Base-by-base conservation (phyloP, 75 land plant species). In the Pseudotsuga menziesii region DNA sequence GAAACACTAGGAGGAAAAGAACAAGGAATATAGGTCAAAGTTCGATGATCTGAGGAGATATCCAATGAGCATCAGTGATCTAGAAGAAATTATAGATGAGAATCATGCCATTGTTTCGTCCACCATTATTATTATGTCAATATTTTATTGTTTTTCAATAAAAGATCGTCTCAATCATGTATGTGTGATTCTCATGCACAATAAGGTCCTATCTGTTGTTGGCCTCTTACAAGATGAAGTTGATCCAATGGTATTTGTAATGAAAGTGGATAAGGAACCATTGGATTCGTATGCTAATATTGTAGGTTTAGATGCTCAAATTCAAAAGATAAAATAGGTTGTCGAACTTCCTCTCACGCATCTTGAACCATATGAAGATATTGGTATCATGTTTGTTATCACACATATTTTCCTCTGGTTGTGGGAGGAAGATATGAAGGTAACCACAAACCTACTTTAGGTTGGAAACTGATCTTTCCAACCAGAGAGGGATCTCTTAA, bases 251-350 rank as follows among this genome's bases (percentile, higher is more conserved):
- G 94, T 92, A 54, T 92, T 92, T 25, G 92, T 92, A 22, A 94
- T 94, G 97, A 94, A 94, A 74, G 97, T 92, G 9, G 97, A 94
- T 78, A 94, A 94, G 78, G 97, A 89, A 69, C 97, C 97, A 19
- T 78, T 94, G 62, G 97, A 94, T 69, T 94, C 97, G 0, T 94
- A 94, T 84, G 97, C 95, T 58, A 92, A 94, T 61, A 94, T 94
- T 55, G 97, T 94, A 80, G 97, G 97, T 17, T 82, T 94, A 57
- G 97, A 94, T 83, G 92, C 94, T 12, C 96, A 93, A 76, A 91
- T 93, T 55, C 94, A 92, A 58, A 94, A 94, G 75, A 94, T 94
- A 57, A 94, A 92, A 72, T 94, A 94, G 61, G 97, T 94, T 26
- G 94, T 94, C 59, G 97, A 94, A 74, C 89, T 94, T n/a, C 97